Conservation (phyloP, 345 rosid species). For the Carallia pectinifolia region DNA sequence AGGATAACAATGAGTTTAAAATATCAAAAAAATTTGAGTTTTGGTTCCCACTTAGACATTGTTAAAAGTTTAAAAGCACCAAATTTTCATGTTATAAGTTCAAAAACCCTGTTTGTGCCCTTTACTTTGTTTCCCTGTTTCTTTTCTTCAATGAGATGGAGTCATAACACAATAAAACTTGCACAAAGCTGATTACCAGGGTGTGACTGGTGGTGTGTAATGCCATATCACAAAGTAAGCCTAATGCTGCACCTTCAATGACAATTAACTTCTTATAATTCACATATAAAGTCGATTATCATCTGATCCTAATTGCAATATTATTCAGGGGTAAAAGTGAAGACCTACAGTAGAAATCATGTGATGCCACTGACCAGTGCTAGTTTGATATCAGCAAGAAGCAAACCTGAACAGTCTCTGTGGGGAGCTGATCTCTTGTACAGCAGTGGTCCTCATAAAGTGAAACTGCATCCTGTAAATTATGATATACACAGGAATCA, state of each 20-base stretch:
- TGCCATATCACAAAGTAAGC: background rate
- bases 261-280: background rate
- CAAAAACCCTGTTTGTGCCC: background rate
- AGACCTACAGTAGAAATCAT: background rate
- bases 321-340: no score
- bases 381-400: constrained; percentile 18
- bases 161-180: no score
- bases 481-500: constrained; percentile 72
- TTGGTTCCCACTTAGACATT: background rate
- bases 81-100: background rate
- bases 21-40: background rate
- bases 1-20: background rate
- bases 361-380: background rate
- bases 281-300: background rate
- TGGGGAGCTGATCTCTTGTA: constrained; percentile 74
- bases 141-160: no score
- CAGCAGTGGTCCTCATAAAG: constrained; percentile 75
- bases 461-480: constrained; percentile 52
- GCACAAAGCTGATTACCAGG: no score
- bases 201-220: no score
- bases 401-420: constrained; percentile 72
- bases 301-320: background rate
- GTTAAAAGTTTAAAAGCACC: no score
- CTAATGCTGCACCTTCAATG: background rate
- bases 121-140: no score